Percentiles rank a stretch among this genome's conserved stretches.
These are phyloP conservation scores for Phialocephala sp. DNA, from an alignment of 2,329 filamentous ascomycete species.

Conservation along the genomic window DNA sequence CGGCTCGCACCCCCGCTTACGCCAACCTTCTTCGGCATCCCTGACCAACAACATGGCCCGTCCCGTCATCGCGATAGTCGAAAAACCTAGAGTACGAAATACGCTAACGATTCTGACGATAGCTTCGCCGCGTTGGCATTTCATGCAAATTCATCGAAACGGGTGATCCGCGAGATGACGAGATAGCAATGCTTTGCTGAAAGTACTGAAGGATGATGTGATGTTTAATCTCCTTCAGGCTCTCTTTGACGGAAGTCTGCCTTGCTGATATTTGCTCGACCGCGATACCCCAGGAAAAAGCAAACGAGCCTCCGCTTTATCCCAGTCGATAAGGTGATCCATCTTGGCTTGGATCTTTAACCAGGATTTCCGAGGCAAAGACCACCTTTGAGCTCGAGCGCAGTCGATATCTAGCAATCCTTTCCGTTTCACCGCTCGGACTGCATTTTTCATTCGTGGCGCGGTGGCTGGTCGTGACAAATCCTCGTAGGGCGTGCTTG, in stretches of 20 bases:
- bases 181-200: constrained; percentile 24
- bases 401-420: not conserved
- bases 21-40: constrained; percentile 21
- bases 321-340: constrained; percentile 26
- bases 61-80: constrained; percentile 21
- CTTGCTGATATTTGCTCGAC: constrained; percentile 17
- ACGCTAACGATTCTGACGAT: constrained; percentile 16
- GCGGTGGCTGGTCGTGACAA: not conserved
- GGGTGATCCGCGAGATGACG: constrained; percentile 23
- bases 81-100: no score
- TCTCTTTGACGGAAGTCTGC: constrained; percentile 18
- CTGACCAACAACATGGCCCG: constrained; percentile 22
- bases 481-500: not conserved
- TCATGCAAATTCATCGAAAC: constrained; percentile 1
- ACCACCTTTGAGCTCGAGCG: constrained; percentile 22
- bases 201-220: constrained; percentile 10
- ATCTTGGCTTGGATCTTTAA: constrained; percentile 20
- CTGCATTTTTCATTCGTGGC: not conserved
- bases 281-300: constrained; percentile 26
- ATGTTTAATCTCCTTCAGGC: constrained; percentile 14
- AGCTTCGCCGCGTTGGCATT: not conserved
- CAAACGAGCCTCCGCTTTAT: constrained; percentile 11
- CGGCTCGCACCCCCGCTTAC: constrained; percentile 7
- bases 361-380: constrained; percentile 10
- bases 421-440: constrained; percentile 20